Evolutionary conservation across 768 basidiomycete genomes (phyloP).

Genomic region (Tremella yokohamensis): DNA sequence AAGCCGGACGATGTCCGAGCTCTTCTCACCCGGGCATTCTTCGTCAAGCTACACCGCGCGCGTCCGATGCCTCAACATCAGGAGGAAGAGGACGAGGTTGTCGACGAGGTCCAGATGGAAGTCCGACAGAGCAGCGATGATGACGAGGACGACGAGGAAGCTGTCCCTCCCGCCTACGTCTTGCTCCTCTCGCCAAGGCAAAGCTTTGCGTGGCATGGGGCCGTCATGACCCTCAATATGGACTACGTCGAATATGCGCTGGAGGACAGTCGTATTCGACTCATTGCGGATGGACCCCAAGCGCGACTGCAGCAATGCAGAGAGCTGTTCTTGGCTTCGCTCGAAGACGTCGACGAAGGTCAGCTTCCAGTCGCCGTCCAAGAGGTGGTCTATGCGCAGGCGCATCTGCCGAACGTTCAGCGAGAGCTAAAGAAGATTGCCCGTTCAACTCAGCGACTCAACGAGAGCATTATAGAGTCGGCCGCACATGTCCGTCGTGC

Average conservation of each 20-base stretch:
- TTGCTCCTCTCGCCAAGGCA: constrained; percentile 78
- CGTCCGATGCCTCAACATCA: constrained; percentile 4
- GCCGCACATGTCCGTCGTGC: constrained; percentile 71
- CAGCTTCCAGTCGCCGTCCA: constrained; percentile 42
- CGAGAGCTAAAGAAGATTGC: constrained; percentile 83
- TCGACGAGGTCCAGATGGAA: constrained; percentile 36
- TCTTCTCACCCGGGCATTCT: constrained; percentile 78
- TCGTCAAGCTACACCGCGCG: constrained; percentile 17
- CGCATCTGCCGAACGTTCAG: constrained; percentile 85
- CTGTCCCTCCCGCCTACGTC: constrained; percentile 59
- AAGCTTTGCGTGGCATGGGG: constrained; percentile 87
- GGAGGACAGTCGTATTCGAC: constrained; percentile 80
- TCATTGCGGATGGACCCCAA: constrained; percentile 85
- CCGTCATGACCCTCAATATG: constrained; percentile 69
- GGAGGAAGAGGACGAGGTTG: background rate
- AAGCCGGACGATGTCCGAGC: constrained; percentile 71
- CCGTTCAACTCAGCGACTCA: constrained; percentile 81
- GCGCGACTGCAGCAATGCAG: constrained; percentile 72
- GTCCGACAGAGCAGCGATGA: constrained; percentile 44
- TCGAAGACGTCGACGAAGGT: constrained; percentile 48
- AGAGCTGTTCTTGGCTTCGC: constrained; percentile 66
- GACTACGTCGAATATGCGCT: constrained; percentile 75
- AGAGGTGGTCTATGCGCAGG: constrained; percentile 69
- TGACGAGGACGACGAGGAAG: constrained; percentile 33
- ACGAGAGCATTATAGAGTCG: constrained; percentile 88